Base-by-base conservation (phyloP, 129 eudicot genomes). In the Sambucus nigra region DNA sequence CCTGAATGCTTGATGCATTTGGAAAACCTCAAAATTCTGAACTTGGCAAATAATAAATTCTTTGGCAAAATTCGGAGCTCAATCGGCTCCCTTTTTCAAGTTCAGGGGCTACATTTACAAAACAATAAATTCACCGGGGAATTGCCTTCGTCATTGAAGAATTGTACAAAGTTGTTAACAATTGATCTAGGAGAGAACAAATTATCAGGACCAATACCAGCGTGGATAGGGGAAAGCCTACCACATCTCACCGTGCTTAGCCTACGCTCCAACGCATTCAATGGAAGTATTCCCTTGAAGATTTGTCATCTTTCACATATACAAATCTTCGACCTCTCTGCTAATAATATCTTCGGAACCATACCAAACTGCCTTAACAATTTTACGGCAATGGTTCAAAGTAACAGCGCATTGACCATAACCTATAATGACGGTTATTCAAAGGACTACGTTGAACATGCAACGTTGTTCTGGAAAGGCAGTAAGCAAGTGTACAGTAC, bases 161-260 rank as follows among this genome's bases (percentile, higher is more conserved):
- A 66, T 18, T 65, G 71, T 55, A 62, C 45, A 1, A 32, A 13
- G 0, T 40, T 78, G 28, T 23, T 4, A 2, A 24, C 66, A 16
- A 8, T 73, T 32, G 57, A 66, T 33, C 7, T 70, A 1, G 49
- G 72, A 5, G 15, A 1, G 0, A 78, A 73, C 45, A 56, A 13
- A 16, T 58, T 73, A 24, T 59, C 65, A 15, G 74, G 80, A 17
- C 9, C 47, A 5, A 47, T 69, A 23, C 85, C 80, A 2, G 2
- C 53, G 27, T 78, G 85, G 85, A 61, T 79, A 0, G 84, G 80
- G 35, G 51, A 44, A 22, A 21, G 38, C 7, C 19, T 66, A 5
- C 25, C 55, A 22, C 0, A 19, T 2, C 32, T 74, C 53, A 47
- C 16, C 40, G 62, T 25, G 57, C 60, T 79, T 9, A 57, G 41